phyloP scores from a whole-genome alignment of 1,284 basidiomycete species.

The Moniliophthora roreri region DNA sequence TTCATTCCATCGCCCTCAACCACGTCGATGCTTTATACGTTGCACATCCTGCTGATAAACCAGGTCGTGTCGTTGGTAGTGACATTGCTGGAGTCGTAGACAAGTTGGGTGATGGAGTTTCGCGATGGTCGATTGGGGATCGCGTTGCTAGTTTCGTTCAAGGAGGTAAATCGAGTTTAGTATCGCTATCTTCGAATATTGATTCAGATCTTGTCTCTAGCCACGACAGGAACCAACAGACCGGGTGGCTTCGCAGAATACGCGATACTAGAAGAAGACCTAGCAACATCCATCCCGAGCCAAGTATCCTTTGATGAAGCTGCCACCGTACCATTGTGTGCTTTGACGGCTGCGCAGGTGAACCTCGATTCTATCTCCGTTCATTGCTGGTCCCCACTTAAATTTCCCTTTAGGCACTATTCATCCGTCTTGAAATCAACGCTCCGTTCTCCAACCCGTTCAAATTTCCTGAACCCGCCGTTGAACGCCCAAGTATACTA shows the following conservation, averaged over 20 bases:
- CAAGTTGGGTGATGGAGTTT: slow-evolving; percentile 24
- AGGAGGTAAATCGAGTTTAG: slow-evolving; percentile 24
- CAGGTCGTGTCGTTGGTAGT: slow-evolving; percentile 31
- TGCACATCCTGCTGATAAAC: slow-evolving; percentile 23
- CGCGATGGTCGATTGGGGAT: slow-evolving; percentile 28
- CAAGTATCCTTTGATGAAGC: slow-evolving; percentile 30
- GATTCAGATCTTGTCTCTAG: slow-evolving; percentile 14
- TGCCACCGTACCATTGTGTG: slow-evolving; percentile 29
- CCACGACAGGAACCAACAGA: slow-evolving; percentile 29
- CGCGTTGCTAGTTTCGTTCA: slow-evolving; percentile 31
- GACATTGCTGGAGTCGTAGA: slow-evolving; percentile 33
- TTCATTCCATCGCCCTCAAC: slow-evolving; percentile 30
- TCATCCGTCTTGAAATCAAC: not conserved
- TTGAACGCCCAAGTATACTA: not conserved
- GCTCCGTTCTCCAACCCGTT: slow-evolving; percentile 3
- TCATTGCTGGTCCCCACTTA: not conserved
- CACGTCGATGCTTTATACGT: slow-evolving; percentile 30
- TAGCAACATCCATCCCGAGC: slow-evolving; percentile 26
- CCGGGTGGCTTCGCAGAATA: slow-evolving; percentile 36
- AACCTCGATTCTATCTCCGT: not conserved
- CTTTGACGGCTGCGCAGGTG: slow-evolving; percentile 32
- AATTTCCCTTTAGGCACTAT: not conserved
- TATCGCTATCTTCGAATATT: not conserved
- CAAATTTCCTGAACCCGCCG: not conserved
- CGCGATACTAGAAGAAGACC: slow-evolving; percentile 31